phyloP scores from a whole-genome alignment of 805 yeast species.

The Hanseniaspora nectarophila region DNA sequence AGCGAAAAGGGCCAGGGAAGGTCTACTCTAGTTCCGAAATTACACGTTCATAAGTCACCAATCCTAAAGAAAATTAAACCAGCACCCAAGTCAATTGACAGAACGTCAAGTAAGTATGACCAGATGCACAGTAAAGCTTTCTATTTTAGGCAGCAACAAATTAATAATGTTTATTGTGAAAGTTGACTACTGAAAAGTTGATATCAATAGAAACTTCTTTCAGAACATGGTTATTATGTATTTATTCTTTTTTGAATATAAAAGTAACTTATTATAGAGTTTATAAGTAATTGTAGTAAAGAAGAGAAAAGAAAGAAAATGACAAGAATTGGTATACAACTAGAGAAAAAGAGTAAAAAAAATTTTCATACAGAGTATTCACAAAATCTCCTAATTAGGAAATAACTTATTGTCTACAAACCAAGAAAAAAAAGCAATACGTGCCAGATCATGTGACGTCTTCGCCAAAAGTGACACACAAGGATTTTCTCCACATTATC shows the following conservation, averaged over 20 bases:
- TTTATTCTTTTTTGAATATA: neutral
- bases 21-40: conserved; percentile 12
- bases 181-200: conserved; percentile 5
- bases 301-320: neutral
- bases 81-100: conserved; percentile 3
- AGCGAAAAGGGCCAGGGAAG: conserved; percentile 14
- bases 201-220: conserved; percentile 3
- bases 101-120: conserved; percentile 13
- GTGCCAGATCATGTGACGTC: too few species aligned
- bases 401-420: too few species aligned
- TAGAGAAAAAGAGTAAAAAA: neutral
- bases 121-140: neutral
- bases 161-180: neutral
- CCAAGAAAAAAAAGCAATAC: neutral
- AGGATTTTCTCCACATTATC: too few species aligned
- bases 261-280: neutral
- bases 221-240: conserved; percentile 6
- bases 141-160: neutral
- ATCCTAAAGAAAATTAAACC: neutral
- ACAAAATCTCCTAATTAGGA: too few species aligned
- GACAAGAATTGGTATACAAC: neutral
- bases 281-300: too few species aligned
- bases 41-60: neutral
- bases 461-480: too few species aligned
- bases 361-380: too few species aligned